Evolutionary conservation across 768 basidiomycete genomes (phyloP), one percentile per base, ranked within the genome.

Genomic region (Tricholoma terreum): DNA sequence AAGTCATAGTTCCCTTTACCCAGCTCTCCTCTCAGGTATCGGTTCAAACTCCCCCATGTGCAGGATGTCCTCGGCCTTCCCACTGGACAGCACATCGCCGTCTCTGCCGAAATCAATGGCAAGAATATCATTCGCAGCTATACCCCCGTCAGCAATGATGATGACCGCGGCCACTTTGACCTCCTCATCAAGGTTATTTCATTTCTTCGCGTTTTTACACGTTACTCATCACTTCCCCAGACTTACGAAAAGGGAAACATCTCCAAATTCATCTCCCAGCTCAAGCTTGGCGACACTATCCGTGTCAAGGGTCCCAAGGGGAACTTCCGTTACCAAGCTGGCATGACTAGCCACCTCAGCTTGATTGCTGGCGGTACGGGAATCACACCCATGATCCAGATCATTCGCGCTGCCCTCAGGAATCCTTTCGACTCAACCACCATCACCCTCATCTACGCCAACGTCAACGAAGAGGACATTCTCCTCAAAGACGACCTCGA

Each of bases 291-390:
- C 58, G 87, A 98, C 76, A 87, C 80, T 50, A 80, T 97, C 63
- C 87, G 85, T 62, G 83, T 98, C 78, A 96, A 95, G 73, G 97
- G 97, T 1, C 97, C 97, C 63, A 98, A 93, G 75, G 97, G 97
- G 56, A 87, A 89, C 70, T 98, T 98, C 83, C 83, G 80, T 61
- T 99, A 98, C 76, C 65, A 75, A 43, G 83, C 90, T 3, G 77
- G 79, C 51, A 77, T 94, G 45, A 82, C 88, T n/a, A 77, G 78
- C 62, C 86, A 90, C 65, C 75, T 99, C 56, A 89, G 92, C 68
- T 95, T 99, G 95, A 97, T 99, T 66, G 94, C 95, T 14, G 97
- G 97, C 49, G 97, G 97, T 35, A 98, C 97, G 2, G 97, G 97
- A 55, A 96, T 99, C 72, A 96, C 97, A 0, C 97, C 97, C 67